Evolutionary conservation across 805 yeast genomes (phyloP), one percentile per base, ranked within the genome.

Genomic region (Metschnikowia noctiluminum): DNA sequence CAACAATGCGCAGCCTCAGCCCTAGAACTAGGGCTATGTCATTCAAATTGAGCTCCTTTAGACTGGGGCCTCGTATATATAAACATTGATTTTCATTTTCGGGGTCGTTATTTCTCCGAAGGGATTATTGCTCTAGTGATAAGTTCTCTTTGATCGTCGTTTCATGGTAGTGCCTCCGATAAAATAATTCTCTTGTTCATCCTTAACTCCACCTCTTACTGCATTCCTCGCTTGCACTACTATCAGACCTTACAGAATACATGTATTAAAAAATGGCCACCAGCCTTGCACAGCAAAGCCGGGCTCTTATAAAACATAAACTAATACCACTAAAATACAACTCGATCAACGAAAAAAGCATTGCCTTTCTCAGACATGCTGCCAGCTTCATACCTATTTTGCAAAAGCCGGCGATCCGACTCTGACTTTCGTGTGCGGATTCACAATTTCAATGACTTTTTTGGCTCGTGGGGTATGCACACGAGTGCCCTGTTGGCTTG

Each of bases 371-470:
- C 11, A 10, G 37, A 15, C 9, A 6, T 31, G n/a, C 39, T 37
- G 8, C 12, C 21, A 12, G n/a, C 27, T 21, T n/a, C 21, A 12
- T 37, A 30, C 15, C 40, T 43, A 48, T 50, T 53, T 49, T 28
- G 42, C 14, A 39, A 49, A 42, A 13, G 75, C 73, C 15, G 85
- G 83, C 14, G 83, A 78, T 5, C 69, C 74, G 16, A 82, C 75
- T 57, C 82, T 73, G 68, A 79, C 60, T 43, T 81, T 82, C 7
- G 85, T 80, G 48, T 71, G 79, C 7, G 87, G 87, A 61, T 82
- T 80, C 46, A 82, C 78, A 47, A 82, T 82, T 55, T 82, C 86
- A 60, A 82, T 67, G 7, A 80, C 79, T 58, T 80, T 82, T 63
- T 76, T 80, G 28, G 75, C 73, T 52, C 87, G 68, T 28, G 86